phyloP scores from a whole-genome alignment of 257 asterid species.

The Solanum peruvianum region DNA sequence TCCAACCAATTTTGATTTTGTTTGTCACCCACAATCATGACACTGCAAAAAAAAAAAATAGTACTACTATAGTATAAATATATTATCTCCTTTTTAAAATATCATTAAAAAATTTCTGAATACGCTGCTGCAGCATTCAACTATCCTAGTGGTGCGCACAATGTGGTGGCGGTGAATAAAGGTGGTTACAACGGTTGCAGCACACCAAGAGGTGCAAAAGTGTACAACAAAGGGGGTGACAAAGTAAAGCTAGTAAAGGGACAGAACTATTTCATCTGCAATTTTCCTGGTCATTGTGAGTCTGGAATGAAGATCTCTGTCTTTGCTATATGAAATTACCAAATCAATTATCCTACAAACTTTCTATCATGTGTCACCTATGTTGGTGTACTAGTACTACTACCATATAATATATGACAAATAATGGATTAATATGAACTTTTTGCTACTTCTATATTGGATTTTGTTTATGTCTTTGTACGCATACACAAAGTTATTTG shows the following conservation, averaged over 20 bases:
- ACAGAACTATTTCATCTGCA: conserved; percentile 54
- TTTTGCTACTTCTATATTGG: no score
- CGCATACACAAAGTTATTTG: not conserved
- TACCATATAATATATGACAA: not conserved
- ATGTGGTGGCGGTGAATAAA: conserved; percentile 23
- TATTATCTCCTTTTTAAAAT: not conserved
- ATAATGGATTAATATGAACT: not conserved
- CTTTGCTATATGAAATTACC: conserved; percentile 3
- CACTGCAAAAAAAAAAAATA: not conserved
- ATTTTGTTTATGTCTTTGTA: not conserved
- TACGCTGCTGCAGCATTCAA: conserved; percentile 16
- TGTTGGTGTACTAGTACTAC: not conserved
- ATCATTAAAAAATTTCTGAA: not conserved
- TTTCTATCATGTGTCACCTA: not conserved
- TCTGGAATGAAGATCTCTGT: conserved; percentile 59
- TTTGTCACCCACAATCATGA: not conserved
- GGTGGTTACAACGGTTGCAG: conserved; percentile 8
- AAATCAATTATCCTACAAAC: not conserved
- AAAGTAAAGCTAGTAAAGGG: conserved; percentile 41
- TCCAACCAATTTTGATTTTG: not conserved
- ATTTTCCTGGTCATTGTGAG: conserved; percentile 34
- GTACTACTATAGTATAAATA: not conserved
- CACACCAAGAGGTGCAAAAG: conserved; percentile 8
- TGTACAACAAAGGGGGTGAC: conserved; percentile 32
- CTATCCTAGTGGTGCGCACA: conserved; percentile 7